phyloP scores from a whole-genome alignment of 108 stramenopile species.

The Nitzschia palea region DNA sequence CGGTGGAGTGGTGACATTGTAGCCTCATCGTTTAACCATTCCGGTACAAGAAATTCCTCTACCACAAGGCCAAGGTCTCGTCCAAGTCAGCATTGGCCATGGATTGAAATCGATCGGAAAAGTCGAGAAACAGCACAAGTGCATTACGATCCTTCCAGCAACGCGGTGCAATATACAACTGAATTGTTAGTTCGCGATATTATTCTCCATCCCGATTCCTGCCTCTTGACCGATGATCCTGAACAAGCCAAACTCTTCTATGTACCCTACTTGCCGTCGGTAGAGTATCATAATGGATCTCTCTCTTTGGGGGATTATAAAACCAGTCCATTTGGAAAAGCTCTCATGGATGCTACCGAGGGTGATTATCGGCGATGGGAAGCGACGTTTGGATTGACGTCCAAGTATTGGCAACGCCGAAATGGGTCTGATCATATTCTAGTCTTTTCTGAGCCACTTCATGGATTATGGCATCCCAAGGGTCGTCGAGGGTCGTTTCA shows the following conservation, averaged over 20 bases:
- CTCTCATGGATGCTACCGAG: constrained; percentile 22
- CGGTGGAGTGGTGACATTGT: constrained; percentile 37
- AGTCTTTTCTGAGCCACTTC: constrained; percentile 40
- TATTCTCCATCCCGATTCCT: constrained; percentile 39
- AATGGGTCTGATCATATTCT: constrained; percentile 43
- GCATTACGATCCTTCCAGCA: constrained; percentile 30
- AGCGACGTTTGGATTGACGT: constrained; percentile 34
- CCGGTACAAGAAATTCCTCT: background rate
- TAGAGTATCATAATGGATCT: constrained; percentile 33
- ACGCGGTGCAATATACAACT: constrained; percentile 32
- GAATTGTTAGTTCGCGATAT: constrained; percentile 45
- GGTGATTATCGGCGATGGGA: constrained; percentile 26
- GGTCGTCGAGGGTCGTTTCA: constrained; percentile 33
- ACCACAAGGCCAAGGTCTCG: no score
- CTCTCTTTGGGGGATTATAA: constrained; percentile 1
- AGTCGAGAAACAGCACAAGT: background rate
- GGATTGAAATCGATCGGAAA: constrained; percentile 16
- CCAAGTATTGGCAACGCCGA: constrained; percentile 41
- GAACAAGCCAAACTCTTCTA: constrained; percentile 40
- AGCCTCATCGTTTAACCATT: constrained; percentile 26
- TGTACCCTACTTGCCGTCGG: constrained; percentile 40
- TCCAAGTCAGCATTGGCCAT: no score
- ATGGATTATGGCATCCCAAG: constrained; percentile 32
- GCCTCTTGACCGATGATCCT: constrained; percentile 38
- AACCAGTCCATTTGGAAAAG: constrained; percentile 26